phyloP scores from a whole-genome alignment of 331 rosid species.

The Arachis monticola region DNA sequence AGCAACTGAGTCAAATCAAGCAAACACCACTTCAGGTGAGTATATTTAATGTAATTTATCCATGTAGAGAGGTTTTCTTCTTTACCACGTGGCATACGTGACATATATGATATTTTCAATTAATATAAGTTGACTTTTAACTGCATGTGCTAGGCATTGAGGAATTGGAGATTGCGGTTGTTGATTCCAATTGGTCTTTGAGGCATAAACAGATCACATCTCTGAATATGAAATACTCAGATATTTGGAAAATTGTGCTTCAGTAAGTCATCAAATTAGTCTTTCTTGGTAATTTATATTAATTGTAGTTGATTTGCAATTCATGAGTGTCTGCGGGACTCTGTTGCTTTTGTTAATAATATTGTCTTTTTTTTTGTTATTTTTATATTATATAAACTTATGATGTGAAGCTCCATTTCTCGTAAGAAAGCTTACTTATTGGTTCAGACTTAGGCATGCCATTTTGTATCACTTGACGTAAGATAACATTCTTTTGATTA shows the following conservation, averaged over 20 bases:
- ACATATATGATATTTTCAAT: constrained; percentile 15
- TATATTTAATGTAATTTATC: constrained; percentile 29
- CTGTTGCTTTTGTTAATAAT: constrained; percentile 15
- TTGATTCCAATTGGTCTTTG: constrained; percentile 49
- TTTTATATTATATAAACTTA: background rate
- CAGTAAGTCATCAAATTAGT: constrained; percentile 44
- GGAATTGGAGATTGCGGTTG: constrained; percentile 51
- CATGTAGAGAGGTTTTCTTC: constrained; percentile 13
- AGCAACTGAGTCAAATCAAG: constrained; percentile 46
- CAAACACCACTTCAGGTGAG: constrained; percentile 64
- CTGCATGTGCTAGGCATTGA: constrained; percentile 55
- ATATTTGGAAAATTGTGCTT: constrained; percentile 42
- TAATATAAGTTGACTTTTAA: constrained; percentile 34
- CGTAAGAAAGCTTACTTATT: constrained; percentile 1
- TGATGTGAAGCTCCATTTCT: background rate
- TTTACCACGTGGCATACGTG: constrained; percentile 26
- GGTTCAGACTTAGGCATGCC: constrained; percentile 11
- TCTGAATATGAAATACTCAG: constrained; percentile 47
- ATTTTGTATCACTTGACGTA: constrained; percentile 18
- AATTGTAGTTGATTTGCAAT: constrained; percentile 35
- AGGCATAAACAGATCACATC: constrained; percentile 48
- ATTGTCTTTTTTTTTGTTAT: background rate
- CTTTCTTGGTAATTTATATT: constrained; percentile 5
- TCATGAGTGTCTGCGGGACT: constrained; percentile 1
- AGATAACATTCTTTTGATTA: constrained; percentile 10